Percentiles rank a stretch among this genome's conserved stretches.
phyloP scores from a whole-genome alignment of 2,329 filamentous ascomycete species.

The Escovopsis weberi region DNA sequence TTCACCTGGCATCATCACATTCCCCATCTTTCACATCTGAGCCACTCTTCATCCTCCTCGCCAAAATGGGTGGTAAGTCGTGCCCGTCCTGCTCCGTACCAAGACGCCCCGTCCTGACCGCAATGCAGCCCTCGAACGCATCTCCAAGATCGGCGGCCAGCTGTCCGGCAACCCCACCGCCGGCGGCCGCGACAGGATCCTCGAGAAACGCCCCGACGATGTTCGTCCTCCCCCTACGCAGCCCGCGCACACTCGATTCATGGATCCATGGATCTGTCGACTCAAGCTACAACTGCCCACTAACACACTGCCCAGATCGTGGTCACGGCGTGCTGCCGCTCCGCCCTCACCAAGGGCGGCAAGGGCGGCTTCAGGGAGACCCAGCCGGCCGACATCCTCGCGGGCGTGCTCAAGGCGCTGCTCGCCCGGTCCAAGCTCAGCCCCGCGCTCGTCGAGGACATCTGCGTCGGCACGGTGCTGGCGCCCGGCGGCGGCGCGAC shows the following conservation, averaged over 20 bases:
- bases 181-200: conserved; percentile 38
- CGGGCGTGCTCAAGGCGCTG: conserved; percentile 67
- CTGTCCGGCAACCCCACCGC: conserved; percentile 44
- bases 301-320: conserved; percentile 47
- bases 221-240: conserved; percentile 23
- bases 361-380: conserved; percentile 96
- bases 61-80: conserved; percentile 24
- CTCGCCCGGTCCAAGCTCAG: conserved; percentile 80
- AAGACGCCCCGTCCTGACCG: conserved; percentile 4
- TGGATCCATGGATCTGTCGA: no score
- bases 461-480: conserved; percentile 82
- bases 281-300: no score
- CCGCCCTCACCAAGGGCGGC: conserved; percentile 81
- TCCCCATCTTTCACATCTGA: not conserved
- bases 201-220: conserved; percentile 54
- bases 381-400: conserved; percentile 68
- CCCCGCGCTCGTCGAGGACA: conserved; percentile 76
- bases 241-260: no score
- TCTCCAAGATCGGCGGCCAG: conserved; percentile 48
- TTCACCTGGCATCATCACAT: no score
- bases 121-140: conserved; percentile 38
- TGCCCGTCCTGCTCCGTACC: not conserved
- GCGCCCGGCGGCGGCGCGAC: conserved; percentile 89
- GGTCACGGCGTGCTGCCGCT: conserved; percentile 82
- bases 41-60: not conserved